Percentiles rank a stretch among this genome's conserved stretches.
phyloP scores from a whole-genome alignment of 116 monocot genomes.

The Posidonia oceanica region DNA sequence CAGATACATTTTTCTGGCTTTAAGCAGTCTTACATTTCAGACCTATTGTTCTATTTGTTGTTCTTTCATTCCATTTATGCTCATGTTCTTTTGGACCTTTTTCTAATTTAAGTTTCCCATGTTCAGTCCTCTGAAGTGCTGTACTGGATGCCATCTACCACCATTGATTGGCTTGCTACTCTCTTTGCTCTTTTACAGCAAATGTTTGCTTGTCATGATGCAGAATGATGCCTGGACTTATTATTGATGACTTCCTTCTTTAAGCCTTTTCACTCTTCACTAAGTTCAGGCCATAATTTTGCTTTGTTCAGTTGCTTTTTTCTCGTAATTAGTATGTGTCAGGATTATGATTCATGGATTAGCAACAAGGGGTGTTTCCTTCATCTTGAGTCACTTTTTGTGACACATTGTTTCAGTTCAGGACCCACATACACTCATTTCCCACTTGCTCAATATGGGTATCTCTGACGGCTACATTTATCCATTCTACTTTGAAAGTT shows the following conservation, averaged over 20 bases:
- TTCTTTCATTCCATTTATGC: neutral
- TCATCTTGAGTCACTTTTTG: neutral
- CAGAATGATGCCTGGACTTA: neutral
- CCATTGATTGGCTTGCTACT: too few species aligned
- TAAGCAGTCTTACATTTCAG: too few species aligned
- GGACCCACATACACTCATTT: neutral
- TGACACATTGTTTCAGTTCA: neutral
- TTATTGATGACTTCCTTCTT: neutral
- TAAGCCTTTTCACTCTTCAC: neutral
- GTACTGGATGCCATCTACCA: neutral
- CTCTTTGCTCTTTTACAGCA: slow-evolving; percentile 3
- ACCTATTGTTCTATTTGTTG: too few species aligned
- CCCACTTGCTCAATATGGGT: neutral
- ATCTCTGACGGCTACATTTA: neutral
- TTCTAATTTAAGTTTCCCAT: neutral
- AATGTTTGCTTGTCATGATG: slow-evolving; percentile 2
- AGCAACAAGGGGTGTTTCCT: neutral
- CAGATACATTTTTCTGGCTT: too few species aligned
- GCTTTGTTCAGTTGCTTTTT: neutral
- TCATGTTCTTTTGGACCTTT: neutral
- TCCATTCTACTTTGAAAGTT: neutral
- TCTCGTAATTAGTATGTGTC: neutral
- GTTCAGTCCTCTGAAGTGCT: neutral
- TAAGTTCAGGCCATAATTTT: neutral
- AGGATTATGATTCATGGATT: too few species aligned